phyloP scores from a whole-genome alignment of 2,329 filamentous ascomycete genomes.

The Fusarium duplospermum region DNA sequence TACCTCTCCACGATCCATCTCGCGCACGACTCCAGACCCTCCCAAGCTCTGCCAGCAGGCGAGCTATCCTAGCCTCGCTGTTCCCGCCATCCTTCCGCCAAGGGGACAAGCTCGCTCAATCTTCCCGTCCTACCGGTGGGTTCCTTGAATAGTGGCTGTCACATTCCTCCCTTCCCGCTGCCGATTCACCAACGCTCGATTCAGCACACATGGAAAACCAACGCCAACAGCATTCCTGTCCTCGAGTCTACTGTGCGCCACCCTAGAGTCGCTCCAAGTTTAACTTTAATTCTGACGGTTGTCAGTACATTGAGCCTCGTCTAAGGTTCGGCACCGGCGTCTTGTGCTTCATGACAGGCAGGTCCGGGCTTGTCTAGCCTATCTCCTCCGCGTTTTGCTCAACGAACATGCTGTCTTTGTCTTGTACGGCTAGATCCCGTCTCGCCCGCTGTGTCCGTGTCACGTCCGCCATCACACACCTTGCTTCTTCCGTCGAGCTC shows the following conservation, averaged over 20 bases:
- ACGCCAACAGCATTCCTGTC: constrained; percentile 35
- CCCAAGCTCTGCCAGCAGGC: constrained; percentile 4
- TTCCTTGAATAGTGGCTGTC: constrained; percentile 39
- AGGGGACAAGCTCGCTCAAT: constrained; percentile 16
- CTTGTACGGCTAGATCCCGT: constrained; percentile 32
- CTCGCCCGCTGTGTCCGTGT: constrained; percentile 20
- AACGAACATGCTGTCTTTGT: constrained; percentile 15
- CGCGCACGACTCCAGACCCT: constrained; percentile 23
- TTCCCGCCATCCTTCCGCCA: constrained; percentile 19
- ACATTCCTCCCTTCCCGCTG: constrained; percentile 38
- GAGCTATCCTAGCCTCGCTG: constrained; percentile 18
- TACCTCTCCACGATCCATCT: background rate
- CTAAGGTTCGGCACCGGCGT: constrained; percentile 37
- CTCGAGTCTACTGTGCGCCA: constrained; percentile 24
- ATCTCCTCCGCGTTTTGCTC: constrained; percentile 25
- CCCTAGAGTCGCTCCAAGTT: constrained; percentile 24
- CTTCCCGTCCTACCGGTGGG: constrained; percentile 35
- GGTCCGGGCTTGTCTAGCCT: constrained; percentile 20
- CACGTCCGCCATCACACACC: constrained; percentile 16
- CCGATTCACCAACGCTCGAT: constrained; percentile 22
- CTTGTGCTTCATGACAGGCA: constrained; percentile 25
- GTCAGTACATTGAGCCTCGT: constrained; percentile 17
- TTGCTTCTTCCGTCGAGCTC: constrained; percentile 37
- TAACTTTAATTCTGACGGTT: constrained; percentile 37
- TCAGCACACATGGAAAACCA: background rate